phyloP scores from a whole-genome alignment of 768 basidiomycete genomes.

The Phanerochaete carnosa region DNA sequence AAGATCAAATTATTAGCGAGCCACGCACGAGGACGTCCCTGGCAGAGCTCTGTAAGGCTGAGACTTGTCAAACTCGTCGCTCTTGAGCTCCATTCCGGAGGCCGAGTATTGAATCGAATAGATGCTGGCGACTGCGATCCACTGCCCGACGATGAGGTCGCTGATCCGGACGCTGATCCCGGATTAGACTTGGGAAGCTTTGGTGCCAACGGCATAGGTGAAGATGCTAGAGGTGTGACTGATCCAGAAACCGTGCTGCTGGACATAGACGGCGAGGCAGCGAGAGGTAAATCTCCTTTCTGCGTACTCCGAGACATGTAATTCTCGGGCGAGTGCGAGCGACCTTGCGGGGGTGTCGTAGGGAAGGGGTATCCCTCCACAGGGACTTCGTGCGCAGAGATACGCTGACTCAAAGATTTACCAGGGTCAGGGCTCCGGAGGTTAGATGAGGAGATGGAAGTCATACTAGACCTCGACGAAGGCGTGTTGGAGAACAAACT shows the following conservation, averaged over 20 bases:
- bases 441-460: background rate
- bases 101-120: background rate
- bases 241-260: background rate
- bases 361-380: conserved; percentile 23
- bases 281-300: background rate
- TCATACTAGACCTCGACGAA: background rate
- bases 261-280: background rate
- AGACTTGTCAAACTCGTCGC: background rate
- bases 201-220: background rate
- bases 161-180: background rate
- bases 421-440: background rate
- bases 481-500: background rate
- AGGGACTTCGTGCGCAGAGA: background rate
- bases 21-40: conserved; percentile 17
- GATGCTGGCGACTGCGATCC: background rate
- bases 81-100: background rate
- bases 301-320: too few species aligned
- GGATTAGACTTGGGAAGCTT: background rate
- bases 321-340: background rate
- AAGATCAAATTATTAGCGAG: background rate
- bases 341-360: conserved; percentile 7
- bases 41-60: conserved; percentile 24
- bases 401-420: background rate
- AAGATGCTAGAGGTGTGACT: background rate
- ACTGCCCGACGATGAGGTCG: background rate